Evolutionary conservation across 192 early-diverging fungal species (phyloP).

Genomic region (Entomortierella lignicola): DNA sequence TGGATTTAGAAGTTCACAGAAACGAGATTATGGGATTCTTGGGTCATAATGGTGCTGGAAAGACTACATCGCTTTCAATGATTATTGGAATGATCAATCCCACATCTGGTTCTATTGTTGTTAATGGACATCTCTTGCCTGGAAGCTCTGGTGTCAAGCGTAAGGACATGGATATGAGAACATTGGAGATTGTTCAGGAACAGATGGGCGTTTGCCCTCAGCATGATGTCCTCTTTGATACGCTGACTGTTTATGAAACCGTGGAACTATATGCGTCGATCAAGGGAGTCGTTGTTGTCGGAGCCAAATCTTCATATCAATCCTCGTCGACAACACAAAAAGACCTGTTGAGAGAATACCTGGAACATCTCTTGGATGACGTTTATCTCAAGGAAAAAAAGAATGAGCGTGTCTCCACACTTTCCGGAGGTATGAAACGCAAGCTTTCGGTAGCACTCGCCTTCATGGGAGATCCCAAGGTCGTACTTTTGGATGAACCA

Average conservation of each 20-base stretch:
- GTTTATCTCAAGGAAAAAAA: conserved; percentile 56
- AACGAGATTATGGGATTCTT: conserved; percentile 67
- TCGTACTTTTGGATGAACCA: conserved; percentile 68
- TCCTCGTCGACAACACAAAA: conserved; percentile 3
- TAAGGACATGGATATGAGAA: conserved; percentile 31
- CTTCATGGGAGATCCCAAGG: conserved; percentile 61
- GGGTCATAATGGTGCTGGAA: conserved; percentile 72
- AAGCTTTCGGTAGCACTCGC: conserved; percentile 63
- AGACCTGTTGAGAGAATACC: conserved; percentile 35
- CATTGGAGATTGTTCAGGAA: conserved; percentile 52
- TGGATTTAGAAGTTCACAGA: conserved; percentile 54
- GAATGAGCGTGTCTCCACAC: conserved; percentile 28
- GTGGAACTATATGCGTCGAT: conserved; percentile 60
- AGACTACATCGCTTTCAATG: conserved; percentile 61
- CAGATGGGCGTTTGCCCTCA: conserved; percentile 69
- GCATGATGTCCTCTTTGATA: conserved; percentile 61
- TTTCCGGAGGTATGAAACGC: conserved; percentile 69
- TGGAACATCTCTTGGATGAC: conserved; percentile 42
- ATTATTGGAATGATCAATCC: conserved; percentile 55
- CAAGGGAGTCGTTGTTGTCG: conserved; percentile 57
- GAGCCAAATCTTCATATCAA: neutral
- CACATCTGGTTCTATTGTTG: conserved; percentile 30
- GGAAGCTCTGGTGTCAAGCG: conserved; percentile 24
- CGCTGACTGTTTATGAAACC: conserved; percentile 61
- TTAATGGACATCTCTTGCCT: conserved; percentile 46